Percentiles rank a stretch among this genome's conserved stretches.
phyloP scores from a whole-genome alignment of 208 protist genomes.

The Leishmania arabica region DNA sequence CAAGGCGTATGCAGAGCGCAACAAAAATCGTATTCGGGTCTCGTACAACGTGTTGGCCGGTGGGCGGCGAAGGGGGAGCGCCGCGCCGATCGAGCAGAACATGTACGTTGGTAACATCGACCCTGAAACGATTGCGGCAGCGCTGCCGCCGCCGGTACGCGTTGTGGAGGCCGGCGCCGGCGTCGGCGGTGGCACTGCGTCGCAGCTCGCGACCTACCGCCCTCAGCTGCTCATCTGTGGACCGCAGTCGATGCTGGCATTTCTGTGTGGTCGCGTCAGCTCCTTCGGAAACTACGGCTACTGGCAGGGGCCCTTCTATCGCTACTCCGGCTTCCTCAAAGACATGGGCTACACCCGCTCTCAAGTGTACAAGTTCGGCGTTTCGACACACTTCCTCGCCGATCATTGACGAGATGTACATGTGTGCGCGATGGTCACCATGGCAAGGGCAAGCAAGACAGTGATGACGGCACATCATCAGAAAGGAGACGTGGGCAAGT shows the following conservation, averaged over 20 bases:
- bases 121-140: slow-evolving; percentile 47
- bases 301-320: slow-evolving; percentile 77
- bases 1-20: slow-evolving; percentile 35
- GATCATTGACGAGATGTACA: slow-evolving; percentile 43
- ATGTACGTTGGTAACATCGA: slow-evolving; percentile 79
- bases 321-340: slow-evolving; percentile 78
- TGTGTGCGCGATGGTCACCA: neutral
- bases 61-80: slow-evolving; percentile 16
- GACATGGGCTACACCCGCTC: slow-evolving; percentile 84
- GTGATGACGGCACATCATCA: neutral
- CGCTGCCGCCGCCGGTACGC: slow-evolving; percentile 49
- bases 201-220: slow-evolving; percentile 22
- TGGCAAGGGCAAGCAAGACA: neutral
- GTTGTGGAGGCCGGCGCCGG: neutral
- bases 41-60: slow-evolving; percentile 68
- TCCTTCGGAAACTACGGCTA: slow-evolving; percentile 66
- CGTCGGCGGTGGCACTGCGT: neutral
- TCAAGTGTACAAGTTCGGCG: slow-evolving; percentile 91
- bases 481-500: neutral
- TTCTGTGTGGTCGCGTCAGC: slow-evolving; percentile 74
- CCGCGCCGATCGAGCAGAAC: slow-evolving; percentile 39
- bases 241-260: slow-evolving; percentile 73
- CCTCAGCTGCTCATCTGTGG: slow-evolving; percentile 79
- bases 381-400: slow-evolving; percentile 78
- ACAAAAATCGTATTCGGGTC: slow-evolving; percentile 44